phyloP scores from a whole-genome alignment of 2,329 filamentous ascomycete genomes.

The Fusarium phyllophilum region DNA sequence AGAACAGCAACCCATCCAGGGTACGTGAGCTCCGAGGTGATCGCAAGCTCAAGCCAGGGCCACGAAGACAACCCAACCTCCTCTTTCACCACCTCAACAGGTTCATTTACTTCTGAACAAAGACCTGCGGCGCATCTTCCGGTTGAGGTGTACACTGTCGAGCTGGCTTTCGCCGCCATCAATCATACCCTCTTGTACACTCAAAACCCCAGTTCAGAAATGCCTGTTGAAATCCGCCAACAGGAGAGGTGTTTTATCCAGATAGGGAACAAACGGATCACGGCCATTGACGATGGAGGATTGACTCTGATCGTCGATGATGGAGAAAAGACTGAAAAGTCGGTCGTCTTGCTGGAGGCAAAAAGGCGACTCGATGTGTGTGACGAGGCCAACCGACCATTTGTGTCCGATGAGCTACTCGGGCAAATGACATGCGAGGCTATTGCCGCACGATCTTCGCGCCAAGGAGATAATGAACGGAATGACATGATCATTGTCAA shows the following conservation, averaged over 20 bases:
- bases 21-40: neutral
- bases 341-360: neutral
- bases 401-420: neutral
- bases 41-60: neutral
- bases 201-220: neutral
- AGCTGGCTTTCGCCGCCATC: neutral
- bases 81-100: neutral
- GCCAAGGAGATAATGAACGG: fast-evolving
- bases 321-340: neutral
- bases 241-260: fast-evolving
- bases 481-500: neutral
- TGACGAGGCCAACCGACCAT: fast-evolving
- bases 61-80: neutral
- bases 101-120: neutral
- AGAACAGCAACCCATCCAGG: neutral
- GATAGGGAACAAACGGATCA: neutral
- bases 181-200: neutral
- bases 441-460: neutral
- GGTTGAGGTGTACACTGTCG: neutral
- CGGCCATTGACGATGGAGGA: neutral
- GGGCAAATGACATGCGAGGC: neutral
- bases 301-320: neutral
- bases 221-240: fast-evolving
- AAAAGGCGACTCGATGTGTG: neutral
- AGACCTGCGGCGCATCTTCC: neutral